Conservation (phyloP, 1,284 basidiomycete genomes). For the Gomphus sp. region DNA sequence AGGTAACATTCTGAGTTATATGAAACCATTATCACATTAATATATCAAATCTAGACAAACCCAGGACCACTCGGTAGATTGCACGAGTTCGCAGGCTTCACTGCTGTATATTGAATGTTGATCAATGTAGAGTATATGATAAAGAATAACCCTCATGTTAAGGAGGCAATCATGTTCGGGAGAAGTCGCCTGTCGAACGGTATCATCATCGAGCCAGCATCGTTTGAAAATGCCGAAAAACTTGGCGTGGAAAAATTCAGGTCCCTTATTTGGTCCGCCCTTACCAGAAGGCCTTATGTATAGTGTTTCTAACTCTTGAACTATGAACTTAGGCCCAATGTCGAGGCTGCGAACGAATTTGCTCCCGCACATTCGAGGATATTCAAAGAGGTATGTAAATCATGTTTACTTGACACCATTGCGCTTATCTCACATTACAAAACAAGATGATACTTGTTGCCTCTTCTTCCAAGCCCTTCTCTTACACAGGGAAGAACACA, state of each 20-base stretch:
- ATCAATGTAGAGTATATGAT: background rate
- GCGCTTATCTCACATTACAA: background rate
- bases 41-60: slow-evolving; percentile 9
- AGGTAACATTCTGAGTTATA: no score
- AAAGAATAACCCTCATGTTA: slow-evolving; percentile 23
- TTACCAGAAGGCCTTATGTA: background rate
- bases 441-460: slow-evolving; percentile 31
- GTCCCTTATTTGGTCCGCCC: slow-evolving; percentile 4
- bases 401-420: background rate
- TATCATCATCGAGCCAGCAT: slow-evolving; percentile 24
- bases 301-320: background rate
- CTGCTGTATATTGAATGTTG: no score
- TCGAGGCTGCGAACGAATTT: slow-evolving; percentile 18
- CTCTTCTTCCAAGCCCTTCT: slow-evolving; percentile 21
- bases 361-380: slow-evolving; percentile 22
- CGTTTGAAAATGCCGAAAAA: background rate
- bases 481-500: slow-evolving; percentile 23
- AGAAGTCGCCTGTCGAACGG: slow-evolving; percentile 24
- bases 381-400: slow-evolving; percentile 20
- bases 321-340: slow-evolving; percentile 16
- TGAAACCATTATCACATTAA: background rate
- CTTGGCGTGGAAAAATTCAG: slow-evolving; percentile 1
- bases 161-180: slow-evolving; percentile 28
- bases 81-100: background rate
- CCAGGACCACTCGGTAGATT: slow-evolving; percentile 10